These are phyloP conservation scores for Albatrellus ellisii DNA, from an alignment of 768 basidiomycete species.

Conservation along the genomic window DNA sequence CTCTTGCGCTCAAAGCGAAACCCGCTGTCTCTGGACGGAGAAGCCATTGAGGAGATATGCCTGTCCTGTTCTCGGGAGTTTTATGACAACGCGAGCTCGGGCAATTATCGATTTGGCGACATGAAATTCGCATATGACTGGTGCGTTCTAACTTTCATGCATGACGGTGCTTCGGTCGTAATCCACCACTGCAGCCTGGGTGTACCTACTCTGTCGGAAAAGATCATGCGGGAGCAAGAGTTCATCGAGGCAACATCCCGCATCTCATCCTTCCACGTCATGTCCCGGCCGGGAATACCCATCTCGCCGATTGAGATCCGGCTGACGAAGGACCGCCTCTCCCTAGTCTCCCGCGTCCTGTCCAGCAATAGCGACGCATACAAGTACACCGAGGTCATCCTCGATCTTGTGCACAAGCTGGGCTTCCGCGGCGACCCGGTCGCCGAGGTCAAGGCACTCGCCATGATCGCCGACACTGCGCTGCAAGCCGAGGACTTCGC, in stretches of 20 bases:
- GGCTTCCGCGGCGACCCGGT: slow-evolving; percentile 59
- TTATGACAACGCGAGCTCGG: slow-evolving; percentile 88
- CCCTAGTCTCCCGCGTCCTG: slow-evolving; percentile 77
- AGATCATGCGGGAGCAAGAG: slow-evolving; percentile 58
- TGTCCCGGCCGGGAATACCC: slow-evolving; percentile 57
- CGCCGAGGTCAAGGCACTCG: slow-evolving; percentile 73
- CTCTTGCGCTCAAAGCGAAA: slow-evolving; percentile 37
- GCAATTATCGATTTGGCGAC: slow-evolving; percentile 85
- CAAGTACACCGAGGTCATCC: slow-evolving; percentile 82
- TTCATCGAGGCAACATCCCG: slow-evolving; percentile 98
- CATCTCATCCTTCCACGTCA: slow-evolving; percentile 83
- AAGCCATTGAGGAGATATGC: slow-evolving; percentile 63
- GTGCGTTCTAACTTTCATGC: slow-evolving; percentile 28
- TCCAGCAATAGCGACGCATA: slow-evolving; percentile 79
- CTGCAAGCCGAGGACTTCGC: slow-evolving; percentile 70
- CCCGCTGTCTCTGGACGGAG: slow-evolving; percentile 34
- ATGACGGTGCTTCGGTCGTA: not conserved
- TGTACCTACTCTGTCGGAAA: slow-evolving; percentile 53
- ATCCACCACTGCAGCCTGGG: slow-evolving; percentile 43
- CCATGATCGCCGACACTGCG: slow-evolving; percentile 87
- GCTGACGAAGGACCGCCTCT: slow-evolving; percentile 77
- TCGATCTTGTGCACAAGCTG: slow-evolving; percentile 83
- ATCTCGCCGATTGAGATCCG: slow-evolving; percentile 91
- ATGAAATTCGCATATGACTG: slow-evolving; percentile 98
- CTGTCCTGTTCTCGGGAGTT: slow-evolving; percentile 75